Conservation (phyloP, 345 rosid species). For the Corchorus olitorius region DNA sequence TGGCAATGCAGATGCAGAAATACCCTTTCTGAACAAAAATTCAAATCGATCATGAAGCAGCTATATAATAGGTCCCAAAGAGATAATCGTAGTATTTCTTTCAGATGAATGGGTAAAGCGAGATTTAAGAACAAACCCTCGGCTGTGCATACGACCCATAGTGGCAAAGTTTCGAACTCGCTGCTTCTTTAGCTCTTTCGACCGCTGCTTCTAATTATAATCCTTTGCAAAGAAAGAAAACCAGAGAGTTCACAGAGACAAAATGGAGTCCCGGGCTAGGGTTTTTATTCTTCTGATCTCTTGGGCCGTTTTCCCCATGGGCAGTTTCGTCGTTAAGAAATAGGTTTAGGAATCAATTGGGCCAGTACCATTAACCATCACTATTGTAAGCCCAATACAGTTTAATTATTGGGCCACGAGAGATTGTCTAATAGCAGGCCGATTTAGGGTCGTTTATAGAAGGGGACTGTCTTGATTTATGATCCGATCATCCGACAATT, state of each 20-base stretch:
- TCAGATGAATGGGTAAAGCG: neutral
- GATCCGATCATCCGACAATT: too few relatives aligned
- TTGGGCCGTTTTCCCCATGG: neutral
- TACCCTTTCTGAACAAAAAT: conserved; percentile 58
- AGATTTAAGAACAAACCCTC: conserved; percentile 47
- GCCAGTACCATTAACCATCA: neutral
- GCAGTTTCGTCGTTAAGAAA: neutral
- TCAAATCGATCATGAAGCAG: neutral
- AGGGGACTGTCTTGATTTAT: too few relatives aligned
- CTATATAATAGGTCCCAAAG: neutral
- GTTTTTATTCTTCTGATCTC: conserved; percentile 5
- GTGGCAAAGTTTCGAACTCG: conserved; percentile 18
- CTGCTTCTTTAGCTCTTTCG: conserved; percentile 12
- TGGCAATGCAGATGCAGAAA: conserved; percentile 85
- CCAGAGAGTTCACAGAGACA: conserved; percentile 25
- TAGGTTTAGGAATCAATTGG: neutral
- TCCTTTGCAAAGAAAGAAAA: conserved; percentile 21
- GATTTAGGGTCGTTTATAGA: too few relatives aligned
- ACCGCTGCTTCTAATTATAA: conserved; percentile 3
- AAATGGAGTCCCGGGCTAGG: neutral
- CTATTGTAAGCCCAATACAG: neutral
- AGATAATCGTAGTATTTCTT: neutral
- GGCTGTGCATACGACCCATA: conserved; percentile 92
- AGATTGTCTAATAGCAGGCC: too few relatives aligned
- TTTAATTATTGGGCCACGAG: too few relatives aligned